Evolutionary conservation across 345 rosid genomes (phyloP), one percentile per base, ranked within the genome.

Genomic region (Orychophragmus violaceus): DNA sequence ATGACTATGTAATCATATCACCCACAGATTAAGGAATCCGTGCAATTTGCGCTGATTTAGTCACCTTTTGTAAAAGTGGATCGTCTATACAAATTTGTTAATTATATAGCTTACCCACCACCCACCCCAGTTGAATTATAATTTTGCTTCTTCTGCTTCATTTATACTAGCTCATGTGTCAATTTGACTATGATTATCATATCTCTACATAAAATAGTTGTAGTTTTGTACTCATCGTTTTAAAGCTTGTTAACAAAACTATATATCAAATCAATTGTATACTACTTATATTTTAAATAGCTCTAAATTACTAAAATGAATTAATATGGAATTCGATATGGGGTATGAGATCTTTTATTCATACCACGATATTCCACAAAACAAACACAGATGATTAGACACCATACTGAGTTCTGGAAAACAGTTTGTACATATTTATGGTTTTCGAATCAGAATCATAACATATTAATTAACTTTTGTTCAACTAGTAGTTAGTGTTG

Each of bases 1-100:
- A 45, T 71, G 64, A 62, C 54, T 69, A 59, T 62, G 69, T 45
- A 63, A 71, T 54, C 69, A 33, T 62, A 53, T 71, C 50, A 62
- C 23, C 28, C 54, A 71, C 29, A 27, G 57, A 54, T 62, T 70
- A 53, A 70, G 63, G 57, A 62, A 54, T 62, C 63, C 21, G 12
- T 33, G 75, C 64, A 45, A 71, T 32, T 63, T 71, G 69, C 9
- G 37, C n/a, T 49, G 30, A 59, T 69, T 25, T 62, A 21, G 21
- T 49, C 29, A 62, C 27, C 62, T 70, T 62, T 70, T 42, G 49
- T 62, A 23, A 24, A 54, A 62, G 57, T 44, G 28, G 30, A 54
- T 44, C 58, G 14, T 48, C 25, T 44, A 55, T 32, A 41, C 19
- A 41, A 14, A 41, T 6, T 41, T 18, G 21, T 41, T 62, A 53